These are phyloP conservation scores for Eimeria falciformis DNA, from an alignment of 169 alveolate genomes.

Conservation along the genomic window DNA sequence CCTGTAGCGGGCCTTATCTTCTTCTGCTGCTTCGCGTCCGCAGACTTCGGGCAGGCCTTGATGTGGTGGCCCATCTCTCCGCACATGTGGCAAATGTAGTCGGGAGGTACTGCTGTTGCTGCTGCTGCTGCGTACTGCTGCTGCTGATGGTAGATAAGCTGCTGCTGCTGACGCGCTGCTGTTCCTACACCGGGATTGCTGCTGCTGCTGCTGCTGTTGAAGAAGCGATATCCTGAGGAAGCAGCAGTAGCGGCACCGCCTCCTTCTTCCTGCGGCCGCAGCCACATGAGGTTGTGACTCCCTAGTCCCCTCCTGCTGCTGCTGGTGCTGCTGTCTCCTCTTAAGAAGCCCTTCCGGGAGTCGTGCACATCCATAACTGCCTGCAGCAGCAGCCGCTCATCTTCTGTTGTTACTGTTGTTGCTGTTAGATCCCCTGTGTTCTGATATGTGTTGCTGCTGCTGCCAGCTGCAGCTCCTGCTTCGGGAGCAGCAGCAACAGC, in stretches of 20 bases:
- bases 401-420: slow-evolving; percentile 26
- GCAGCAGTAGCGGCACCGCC: not conserved
- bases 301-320: slow-evolving; percentile 43
- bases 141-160: slow-evolving; percentile 34
- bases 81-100: slow-evolving; percentile 73
- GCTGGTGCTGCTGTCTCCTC: slow-evolving; percentile 29
- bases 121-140: slow-evolving; percentile 22
- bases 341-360: slow-evolving; percentile 14
- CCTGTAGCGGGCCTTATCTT: slow-evolving; percentile 74
- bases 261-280: slow-evolving; percentile 32
- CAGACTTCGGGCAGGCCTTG: slow-evolving; percentile 56
- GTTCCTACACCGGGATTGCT: not conserved
- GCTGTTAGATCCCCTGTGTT: not conserved
- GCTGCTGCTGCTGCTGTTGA: not conserved
- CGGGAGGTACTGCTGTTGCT: slow-evolving; percentile 52
- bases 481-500: not conserved
- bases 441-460: not conserved
- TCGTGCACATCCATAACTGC: slow-evolving; percentile 43
- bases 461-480: not conserved
- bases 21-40: slow-evolving; percentile 71
- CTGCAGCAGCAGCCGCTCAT: slow-evolving; percentile 62
- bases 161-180: slow-evolving; percentile 52
- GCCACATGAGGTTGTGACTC: slow-evolving; percentile 54
- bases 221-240: not conserved
- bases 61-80: slow-evolving; percentile 75